Conservation (phyloP, 2,329 filamentous ascomycete species). For the Xylaria sp. region DNA sequence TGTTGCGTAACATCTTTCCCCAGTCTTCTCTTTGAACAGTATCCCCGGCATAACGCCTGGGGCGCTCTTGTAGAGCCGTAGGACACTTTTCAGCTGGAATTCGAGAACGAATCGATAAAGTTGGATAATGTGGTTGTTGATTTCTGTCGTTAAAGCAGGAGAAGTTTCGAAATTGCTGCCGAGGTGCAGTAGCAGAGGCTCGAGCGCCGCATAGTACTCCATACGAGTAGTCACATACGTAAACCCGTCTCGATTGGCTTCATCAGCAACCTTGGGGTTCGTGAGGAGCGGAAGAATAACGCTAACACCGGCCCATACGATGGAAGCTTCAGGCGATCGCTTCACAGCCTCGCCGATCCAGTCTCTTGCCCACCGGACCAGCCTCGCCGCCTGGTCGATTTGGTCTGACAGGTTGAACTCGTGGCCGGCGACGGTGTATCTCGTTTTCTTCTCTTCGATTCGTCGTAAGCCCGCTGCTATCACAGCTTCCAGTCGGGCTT, state of each 20-base stretch:
- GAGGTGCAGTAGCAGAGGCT: conserved; percentile 33
- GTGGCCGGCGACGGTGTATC: conserved; percentile 13
- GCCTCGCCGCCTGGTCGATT: conserved; percentile 30
- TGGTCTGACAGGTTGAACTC: conserved; percentile 26
- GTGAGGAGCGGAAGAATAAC: conserved; percentile 45
- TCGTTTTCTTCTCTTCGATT: conserved; percentile 22
- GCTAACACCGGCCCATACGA: conserved; percentile 45
- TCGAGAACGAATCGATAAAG: conserved; percentile 45
- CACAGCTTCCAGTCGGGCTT: conserved; percentile 2
- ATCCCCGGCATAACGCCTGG: conserved; percentile 24
- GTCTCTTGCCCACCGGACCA: conserved; percentile 34
- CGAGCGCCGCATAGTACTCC: conserved; percentile 42
- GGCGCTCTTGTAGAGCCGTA: conserved; percentile 40
- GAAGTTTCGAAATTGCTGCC: neutral
- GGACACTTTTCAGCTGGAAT: conserved; percentile 44
- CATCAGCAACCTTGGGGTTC: conserved; percentile 37
- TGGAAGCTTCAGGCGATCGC: conserved; percentile 40
- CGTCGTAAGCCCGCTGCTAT: conserved; percentile 1
- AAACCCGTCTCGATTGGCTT: conserved; percentile 43
- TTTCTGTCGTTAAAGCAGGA: conserved; percentile 25
- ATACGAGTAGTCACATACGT: conserved; percentile 43
- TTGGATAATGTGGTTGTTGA: conserved; percentile 28
- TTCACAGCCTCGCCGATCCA: conserved; percentile 39
- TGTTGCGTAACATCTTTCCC: conserved; percentile 25
- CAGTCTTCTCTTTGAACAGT: conserved; percentile 28